Base-by-base conservation (phyloP, 108 stramenopile genomes). In the Pseudonitzschia multistriata region DNA sequence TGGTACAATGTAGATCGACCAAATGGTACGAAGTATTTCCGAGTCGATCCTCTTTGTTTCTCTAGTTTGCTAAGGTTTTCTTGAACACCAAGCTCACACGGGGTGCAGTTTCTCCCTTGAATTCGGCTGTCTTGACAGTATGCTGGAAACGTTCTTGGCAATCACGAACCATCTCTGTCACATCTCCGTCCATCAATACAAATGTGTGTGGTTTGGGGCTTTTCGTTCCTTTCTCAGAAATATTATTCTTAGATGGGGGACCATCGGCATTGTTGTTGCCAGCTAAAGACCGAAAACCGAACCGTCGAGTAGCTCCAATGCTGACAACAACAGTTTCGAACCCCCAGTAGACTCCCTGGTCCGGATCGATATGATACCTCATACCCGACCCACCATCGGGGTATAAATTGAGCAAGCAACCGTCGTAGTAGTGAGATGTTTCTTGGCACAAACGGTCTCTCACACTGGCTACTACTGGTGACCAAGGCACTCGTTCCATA, bases 281-380 rank as follows among this genome's bases (percentile, higher is more conserved):
- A 17, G 36, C 31, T 3, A 27, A 17, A 47, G 71, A 35, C 24
- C 85, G 82, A 77, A 86, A 86, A 7, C 77, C 53, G 62, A 86
- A 81, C 34, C 78, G 56, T 7, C 85, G 69, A 11, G 80, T 66
- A 3, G 79, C 85, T 66, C 85, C 85, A 17, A 81, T 50, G 49
- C 80, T 81, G 17, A 83, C 85, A 42, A 86, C 85, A 17, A 77
- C 82, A 6, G 82, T 86, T 21, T 81, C 71, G 50, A 55, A 81
- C 37, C 70, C 82, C 85, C 85, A 86, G 15, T 80, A 28, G 5
- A 50, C 42, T 37, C 85, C 85, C 73, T 86, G 85, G 42, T 86
- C 85, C 0, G 85, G 85, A 53, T 86, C 85, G 10, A 72, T 76
- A 60, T 86, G 85, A 65, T 83, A 86, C n/a, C 84, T 57, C 84